Evolutionary conservation across 1,284 basidiomycete genomes (phyloP).

Genomic region (Ceratobasidium theobromae): DNA sequence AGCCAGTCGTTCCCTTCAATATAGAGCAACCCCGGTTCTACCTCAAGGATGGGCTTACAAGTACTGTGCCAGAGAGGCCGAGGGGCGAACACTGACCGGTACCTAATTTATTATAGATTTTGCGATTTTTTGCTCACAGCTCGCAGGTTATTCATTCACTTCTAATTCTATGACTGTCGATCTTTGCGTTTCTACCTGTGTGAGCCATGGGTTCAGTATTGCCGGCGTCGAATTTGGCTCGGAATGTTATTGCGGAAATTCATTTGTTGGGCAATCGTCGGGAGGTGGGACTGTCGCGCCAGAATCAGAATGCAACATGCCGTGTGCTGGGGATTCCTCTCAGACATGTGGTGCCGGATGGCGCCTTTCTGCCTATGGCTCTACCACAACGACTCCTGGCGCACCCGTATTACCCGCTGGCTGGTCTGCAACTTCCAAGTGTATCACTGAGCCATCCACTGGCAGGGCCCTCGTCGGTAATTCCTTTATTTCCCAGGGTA

Average conservation of each 20-base stretch:
- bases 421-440: conserved; percentile 5
- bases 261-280: conserved; percentile 1
- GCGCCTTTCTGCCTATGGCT: conserved; percentile 12
- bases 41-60: conserved; percentile 33
- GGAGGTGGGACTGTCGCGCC: conserved; percentile 8
- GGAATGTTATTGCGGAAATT: conserved; percentile 40
- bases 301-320: conserved; percentile 33
- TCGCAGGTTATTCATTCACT: conserved; percentile 7
- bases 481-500: conserved; percentile 4
- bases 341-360: conserved; percentile 31
- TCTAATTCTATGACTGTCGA: conserved; percentile 27
- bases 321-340: conserved; percentile 30
- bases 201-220: conserved; percentile 21
- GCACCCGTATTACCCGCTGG: conserved; percentile 5
- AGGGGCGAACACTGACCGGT: conserved; percentile 22
- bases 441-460: conserved; percentile 15
- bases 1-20: too few species aligned
- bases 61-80: conserved; percentile 26
- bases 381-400: neutral
- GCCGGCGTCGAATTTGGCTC: conserved; percentile 34
- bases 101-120: neutral
- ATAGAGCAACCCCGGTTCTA: conserved; percentile 2
- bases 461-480: conserved; percentile 14
- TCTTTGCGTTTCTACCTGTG: conserved; percentile 30
- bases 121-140: neutral